Percentiles rank a stretch among this genome's conserved stretches.
Conservation (phyloP, 2,329 filamentous ascomycete species). For the Akanthomyces uredinophilus region DNA sequence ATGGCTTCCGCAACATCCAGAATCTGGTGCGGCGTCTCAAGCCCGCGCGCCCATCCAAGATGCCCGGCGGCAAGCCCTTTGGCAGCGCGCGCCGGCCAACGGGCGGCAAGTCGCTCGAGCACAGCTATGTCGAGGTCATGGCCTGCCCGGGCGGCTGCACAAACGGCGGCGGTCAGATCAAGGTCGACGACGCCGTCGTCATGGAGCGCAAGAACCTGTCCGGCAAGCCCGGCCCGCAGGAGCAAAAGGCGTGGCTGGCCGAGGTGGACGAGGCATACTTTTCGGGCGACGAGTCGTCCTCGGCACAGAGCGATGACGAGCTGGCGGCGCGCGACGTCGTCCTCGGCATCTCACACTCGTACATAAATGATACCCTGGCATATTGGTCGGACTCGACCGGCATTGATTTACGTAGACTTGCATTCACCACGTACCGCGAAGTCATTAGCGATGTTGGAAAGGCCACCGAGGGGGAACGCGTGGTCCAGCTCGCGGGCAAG, state of each 20-base stretch:
- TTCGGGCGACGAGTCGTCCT: constrained; percentile 58
- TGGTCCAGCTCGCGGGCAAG: constrained; percentile 83
- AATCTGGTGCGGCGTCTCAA: constrained; percentile 92
- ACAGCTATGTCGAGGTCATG: constrained; percentile 98
- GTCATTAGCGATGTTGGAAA: constrained; percentile 96
- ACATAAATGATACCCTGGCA: constrained; percentile 62
- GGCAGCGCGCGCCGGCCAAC: constrained; percentile 49
- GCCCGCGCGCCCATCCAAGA: constrained; percentile 68
- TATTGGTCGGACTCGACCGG: constrained; percentile 73
- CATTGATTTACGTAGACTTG: constrained; percentile 65
- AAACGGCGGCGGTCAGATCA: constrained; percentile 94
- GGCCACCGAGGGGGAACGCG: constrained; percentile 67
- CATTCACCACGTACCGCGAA: constrained; percentile 82
- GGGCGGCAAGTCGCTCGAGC: constrained; percentile 51
- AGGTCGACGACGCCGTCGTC: constrained; percentile 71
- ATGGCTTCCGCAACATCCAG: constrained; percentile 97
- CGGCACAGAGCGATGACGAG: constrained; percentile 24
- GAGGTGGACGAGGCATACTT: constrained; percentile 88
- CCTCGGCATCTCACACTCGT: constrained; percentile 60
- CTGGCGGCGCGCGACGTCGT: constrained; percentile 39
- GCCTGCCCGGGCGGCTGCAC: constrained; percentile 98
- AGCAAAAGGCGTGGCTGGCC: constrained; percentile 81
- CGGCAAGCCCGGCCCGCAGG: constrained; percentile 62
- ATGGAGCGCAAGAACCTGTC: constrained; percentile 42
- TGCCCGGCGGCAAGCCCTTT: constrained; percentile 68